These are phyloP conservation scores for Ogataea philodendri DNA, from an alignment of 805 yeast species.

Conservation along the genomic window DNA sequence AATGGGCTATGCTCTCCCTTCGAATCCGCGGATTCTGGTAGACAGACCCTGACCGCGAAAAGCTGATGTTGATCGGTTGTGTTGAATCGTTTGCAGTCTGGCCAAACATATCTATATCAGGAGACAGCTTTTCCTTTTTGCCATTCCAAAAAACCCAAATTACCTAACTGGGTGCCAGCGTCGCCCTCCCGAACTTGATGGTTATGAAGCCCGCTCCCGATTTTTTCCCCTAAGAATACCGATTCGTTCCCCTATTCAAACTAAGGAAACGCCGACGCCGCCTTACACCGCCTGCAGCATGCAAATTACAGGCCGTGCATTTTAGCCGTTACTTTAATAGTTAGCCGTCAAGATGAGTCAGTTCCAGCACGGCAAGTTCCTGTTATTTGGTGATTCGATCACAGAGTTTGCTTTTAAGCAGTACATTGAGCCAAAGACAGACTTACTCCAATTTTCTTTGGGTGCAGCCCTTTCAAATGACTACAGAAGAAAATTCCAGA, in stretches of 20 bases:
- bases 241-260: constrained; percentile 1
- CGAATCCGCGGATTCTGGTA: constrained; percentile 55
- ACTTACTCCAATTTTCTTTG: constrained; percentile 28
- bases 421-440: constrained; percentile 12
- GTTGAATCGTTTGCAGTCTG: constrained; percentile 31
- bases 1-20: constrained; percentile 90
- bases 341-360: too few species aligned
- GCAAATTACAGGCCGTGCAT: neutral
- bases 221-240: neutral
- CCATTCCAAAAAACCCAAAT: constrained; percentile 11
- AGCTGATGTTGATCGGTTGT: constrained; percentile 41
- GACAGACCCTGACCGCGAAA: constrained; percentile 37
- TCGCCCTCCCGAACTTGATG: constrained; percentile 7
- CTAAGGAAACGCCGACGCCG: too few species aligned
- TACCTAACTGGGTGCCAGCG: constrained; percentile 11
- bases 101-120: constrained; percentile 23
- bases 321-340: too few species aligned
- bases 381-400: constrained; percentile 39
- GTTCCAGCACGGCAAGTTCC: constrained; percentile 25
- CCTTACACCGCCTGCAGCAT: too few species aligned
- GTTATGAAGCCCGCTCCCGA: constrained; percentile 11
- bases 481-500: constrained; percentile 64
- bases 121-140: constrained; percentile 9
- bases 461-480: constrained; percentile 32
- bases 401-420: constrained; percentile 31